These are phyloP conservation scores for Suhomyces sp. DNA, from an alignment of 805 yeast species.

Conservation along the genomic window DNA sequence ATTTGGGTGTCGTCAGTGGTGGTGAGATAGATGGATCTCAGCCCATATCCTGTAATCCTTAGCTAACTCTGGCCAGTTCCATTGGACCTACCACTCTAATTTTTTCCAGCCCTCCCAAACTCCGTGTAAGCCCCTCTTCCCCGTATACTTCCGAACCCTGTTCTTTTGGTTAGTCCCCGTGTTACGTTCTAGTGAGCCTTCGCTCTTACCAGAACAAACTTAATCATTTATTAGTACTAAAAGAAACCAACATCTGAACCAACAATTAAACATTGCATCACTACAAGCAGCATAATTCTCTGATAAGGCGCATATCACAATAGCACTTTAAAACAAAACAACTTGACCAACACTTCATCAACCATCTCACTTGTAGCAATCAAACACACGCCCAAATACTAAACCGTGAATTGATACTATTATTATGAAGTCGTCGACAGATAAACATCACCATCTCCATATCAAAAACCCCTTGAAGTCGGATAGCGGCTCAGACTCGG, in stretches of 20 bases:
- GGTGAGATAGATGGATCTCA: neutral
- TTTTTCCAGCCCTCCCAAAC: neutral
- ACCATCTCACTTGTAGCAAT: neutral
- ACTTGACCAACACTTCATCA: neutral
- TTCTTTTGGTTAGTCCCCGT: neutral
- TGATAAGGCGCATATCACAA: neutral
- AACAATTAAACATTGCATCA: neutral
- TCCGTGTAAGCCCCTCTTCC: neutral
- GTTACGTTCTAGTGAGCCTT: neutral
- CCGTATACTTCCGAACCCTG: neutral
- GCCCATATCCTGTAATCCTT: neutral
- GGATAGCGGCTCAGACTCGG: conserved; percentile 11
- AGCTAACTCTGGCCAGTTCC: neutral
- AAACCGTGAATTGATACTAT: too few relatives aligned
- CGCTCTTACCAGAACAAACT: neutral
- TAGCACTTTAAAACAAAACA: neutral
- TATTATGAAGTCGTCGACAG: conserved; percentile 9
- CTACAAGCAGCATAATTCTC: neutral
- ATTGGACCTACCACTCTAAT: neutral
- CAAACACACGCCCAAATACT: neutral
- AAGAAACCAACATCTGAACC: neutral
- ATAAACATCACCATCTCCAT: conserved; percentile 18
- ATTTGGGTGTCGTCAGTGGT: neutral
- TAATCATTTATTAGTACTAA: neutral
- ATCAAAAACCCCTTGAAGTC: conserved; percentile 21